Base-by-base conservation (phyloP, 345 rosid species). In the Raphanus sativus region DNA sequence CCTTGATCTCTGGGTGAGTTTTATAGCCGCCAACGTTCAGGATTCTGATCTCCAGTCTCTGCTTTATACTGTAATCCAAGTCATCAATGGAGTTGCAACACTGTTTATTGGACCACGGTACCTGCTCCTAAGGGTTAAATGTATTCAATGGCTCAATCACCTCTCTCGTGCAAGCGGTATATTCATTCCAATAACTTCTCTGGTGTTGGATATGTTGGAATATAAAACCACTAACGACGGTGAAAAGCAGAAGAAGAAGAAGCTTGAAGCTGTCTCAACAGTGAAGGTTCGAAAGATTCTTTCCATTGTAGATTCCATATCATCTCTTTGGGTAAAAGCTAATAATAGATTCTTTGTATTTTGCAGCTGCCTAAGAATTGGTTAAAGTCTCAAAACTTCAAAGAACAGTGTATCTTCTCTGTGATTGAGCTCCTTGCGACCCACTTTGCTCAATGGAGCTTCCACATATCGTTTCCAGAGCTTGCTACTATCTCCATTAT, bases 51-150 rank as follows among this genome's bases (percentile, higher is more conserved):
- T 92, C 73, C 96, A 89, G 86, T 82, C 92, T 17, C 74, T 89
- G 87, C 82, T 87, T 64, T 85, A 86, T 74, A 81, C 75, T 33
- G 72, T 81, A 67, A 81, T 85, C 84, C 97, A 92, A 83, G 86
- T 95, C 83, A 85, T 92, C 84, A 91, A 87, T 76, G 98, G 98
- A 75, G 84, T 95, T 63, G 90, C 89, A 54, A 17, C 52, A 45
- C 87, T 95, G 36, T 90, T 95, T 81, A 89, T 88, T 45, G 98
- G 97, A 77, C 97, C 98, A 70, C 86, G 94, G 82, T 90, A 92
- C 84, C 80, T 95, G 79, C 97, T 93, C 63, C 81, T 95, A 73
- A 86, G 94, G 83, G 81, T 86, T 73, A 92, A 88, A 84, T 92
- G 94, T 77, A 79, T 92, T 71, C 94, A 88, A 42, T 92, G 98